Evolutionary conservation across 139 green algal genomes (phyloP), one percentile per base, ranked within the genome.

Genomic region (Haematococcus lacustris): DNA sequence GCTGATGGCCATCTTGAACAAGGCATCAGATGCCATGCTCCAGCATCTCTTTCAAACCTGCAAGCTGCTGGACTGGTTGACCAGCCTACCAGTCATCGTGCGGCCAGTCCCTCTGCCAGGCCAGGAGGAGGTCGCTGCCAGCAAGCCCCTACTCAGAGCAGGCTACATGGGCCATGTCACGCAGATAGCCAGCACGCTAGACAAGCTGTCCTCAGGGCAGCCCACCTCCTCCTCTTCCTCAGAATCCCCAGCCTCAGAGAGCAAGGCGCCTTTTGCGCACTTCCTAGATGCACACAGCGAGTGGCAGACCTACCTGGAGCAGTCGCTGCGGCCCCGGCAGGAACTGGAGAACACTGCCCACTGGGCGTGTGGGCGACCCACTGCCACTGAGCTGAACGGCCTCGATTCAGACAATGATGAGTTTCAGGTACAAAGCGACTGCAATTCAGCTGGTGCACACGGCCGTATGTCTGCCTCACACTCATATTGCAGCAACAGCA

Each of bases 91-190:
- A 2, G 40, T 71, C 0, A 51, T 81, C 38, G 80, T 94, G 47
- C 65, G 3, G 43, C 83, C 82, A 2, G 17, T 43, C 60, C 74
- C 81, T 21, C 53, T 71, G 32, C 75, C 76, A 1, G 82, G 82
- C 33, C 70, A 68, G 28, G 78, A 87, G 37, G 75, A 60, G 5
- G 5, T 72, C 40, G 67, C 71, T 2, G 68, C 73, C 30, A 37
- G 7, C 38, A 83, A 83, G 40, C 63, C 57, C 0, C 79, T 82
- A 6, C 65, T 96, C 72, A 73, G 89, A 0, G 91, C 90, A 0
- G 92, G 92, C 0, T 97, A 97, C 77, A 66, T 88, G 32, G 92
- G 92, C 2, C 92, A 97, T 69, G 64, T 96, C 30, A 96, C 89
- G 0, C 80, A 88, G 34, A 81, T 97, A 6, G 86, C 75, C 57